phyloP scores from a whole-genome alignment of 441 rosid species.

The Populus trichocarpa region DNA sequence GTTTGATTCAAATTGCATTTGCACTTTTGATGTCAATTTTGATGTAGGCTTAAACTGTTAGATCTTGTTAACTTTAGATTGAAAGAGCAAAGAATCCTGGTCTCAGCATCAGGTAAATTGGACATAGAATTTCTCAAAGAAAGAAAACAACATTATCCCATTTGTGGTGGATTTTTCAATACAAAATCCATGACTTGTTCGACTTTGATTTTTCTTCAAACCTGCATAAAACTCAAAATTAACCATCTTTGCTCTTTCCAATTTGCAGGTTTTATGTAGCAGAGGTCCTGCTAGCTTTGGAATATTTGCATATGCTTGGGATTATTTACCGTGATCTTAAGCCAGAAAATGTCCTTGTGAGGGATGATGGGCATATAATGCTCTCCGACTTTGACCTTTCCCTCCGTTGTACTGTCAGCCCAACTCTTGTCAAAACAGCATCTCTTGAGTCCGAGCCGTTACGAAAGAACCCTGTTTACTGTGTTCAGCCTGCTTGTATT shows the following conservation, averaged over 20 bases:
- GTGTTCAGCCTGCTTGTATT: constrained; percentile 83
- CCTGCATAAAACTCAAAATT: constrained; percentile 6
- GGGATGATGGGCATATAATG: constrained; percentile 96
- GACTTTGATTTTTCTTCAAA: background rate
- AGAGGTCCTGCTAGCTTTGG: constrained; percentile 76
- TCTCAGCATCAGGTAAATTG: background rate
- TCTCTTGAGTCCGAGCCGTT: constrained; percentile 64
- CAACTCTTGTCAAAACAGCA: constrained; percentile 75
- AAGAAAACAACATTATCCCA: background rate
- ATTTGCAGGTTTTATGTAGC: constrained; percentile 79
- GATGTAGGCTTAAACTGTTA: background rate
- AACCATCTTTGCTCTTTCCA: constrained; percentile 5
- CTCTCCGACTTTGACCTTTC: constrained; percentile 93
- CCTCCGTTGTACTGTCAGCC: constrained; percentile 77
- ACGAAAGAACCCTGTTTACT: constrained; percentile 62
- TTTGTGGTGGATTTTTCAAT: background rate
- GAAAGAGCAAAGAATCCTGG: background rate
- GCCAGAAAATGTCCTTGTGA: constrained; percentile 89
- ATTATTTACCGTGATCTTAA: constrained; percentile 86
- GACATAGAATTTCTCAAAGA: background rate
- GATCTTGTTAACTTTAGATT: background rate
- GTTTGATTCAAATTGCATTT: background rate
- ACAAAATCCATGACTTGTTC: background rate
- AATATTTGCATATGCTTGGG: constrained; percentile 93
- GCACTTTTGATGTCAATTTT: background rate